Percentiles rank a stretch among this genome's conserved stretches.
Conservation (phyloP, 2,329 filamentous ascomycete genomes). For the Talaromyces sp. region DNA sequence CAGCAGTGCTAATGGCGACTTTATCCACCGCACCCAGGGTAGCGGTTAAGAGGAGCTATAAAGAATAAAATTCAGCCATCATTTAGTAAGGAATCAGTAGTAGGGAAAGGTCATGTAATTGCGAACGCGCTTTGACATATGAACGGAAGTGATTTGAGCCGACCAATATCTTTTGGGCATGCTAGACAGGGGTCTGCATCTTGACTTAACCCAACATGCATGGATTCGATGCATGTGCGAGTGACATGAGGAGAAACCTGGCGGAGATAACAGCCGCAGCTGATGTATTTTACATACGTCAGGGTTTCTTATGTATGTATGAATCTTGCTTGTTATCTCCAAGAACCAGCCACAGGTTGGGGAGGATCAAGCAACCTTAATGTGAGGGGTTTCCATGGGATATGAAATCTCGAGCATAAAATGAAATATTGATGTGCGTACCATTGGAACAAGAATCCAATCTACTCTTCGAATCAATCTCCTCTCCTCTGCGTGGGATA, state of each 20-base stretch:
- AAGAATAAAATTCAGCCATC: neutral
- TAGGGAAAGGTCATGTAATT: neutral
- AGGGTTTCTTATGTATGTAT: neutral
- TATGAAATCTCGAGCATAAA: neutral
- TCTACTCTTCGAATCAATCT: conserved; percentile 51
- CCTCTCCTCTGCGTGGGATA: conserved; percentile 23
- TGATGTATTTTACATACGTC: neutral
- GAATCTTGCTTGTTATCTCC: conserved; percentile 8
- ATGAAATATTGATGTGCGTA: conserved; percentile 33
- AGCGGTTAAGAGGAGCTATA: conserved; percentile 21
- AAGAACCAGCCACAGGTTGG: neutral
- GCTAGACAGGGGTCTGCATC: conserved; percentile 1
- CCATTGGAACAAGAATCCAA: conserved; percentile 50
- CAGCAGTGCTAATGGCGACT: conserved; percentile 35
- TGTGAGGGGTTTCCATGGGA: neutral
- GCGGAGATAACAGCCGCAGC: conserved; percentile 16
- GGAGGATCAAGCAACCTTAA: neutral
- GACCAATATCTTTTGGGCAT: neutral
- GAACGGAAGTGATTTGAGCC: neutral
- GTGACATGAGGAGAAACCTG: neutral
- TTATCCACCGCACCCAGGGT: conserved; percentile 28
- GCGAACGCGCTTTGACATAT: neutral
- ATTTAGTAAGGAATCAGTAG: neutral
- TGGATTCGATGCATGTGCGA: conserved; percentile 2
- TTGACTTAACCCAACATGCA: neutral